Evolutionary conservation across 2,329 filamentous ascomycete species (phyloP), one percentile per base, ranked within the genome.

Genomic region (Pestalotiopsis sp.): DNA sequence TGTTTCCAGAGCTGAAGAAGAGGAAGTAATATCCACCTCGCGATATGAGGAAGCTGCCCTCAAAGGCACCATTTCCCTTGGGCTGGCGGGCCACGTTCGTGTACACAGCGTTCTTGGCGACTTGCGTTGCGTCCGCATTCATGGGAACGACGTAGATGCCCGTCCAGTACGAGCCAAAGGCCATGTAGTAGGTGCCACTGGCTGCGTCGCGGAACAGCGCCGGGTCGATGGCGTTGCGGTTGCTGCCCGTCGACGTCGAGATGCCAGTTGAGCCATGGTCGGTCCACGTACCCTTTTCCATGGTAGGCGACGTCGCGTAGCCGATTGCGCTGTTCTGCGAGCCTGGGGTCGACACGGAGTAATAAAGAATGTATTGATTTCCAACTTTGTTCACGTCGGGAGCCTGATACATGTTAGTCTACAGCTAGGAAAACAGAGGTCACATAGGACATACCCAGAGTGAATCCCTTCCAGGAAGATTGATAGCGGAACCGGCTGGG

Each of bases 11-110:
- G 6, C 84, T 88, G 74, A 84, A 90, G 75, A 91, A 90, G 2
- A 91, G 79, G 71, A 90, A 91, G 73, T 88, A 90, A 71, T 85
- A 89, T 22, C 76, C 79, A 2, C 81, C 83, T 64, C 85, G 81
- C 70, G 85, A 86, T 71, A 90, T 78, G 69, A 81, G 88, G 0
- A 35, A 35, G n/a, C 59, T 62, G 20, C 59, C 59, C 35, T 62
- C 59, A 22, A 13, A 62, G 17, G 59, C 59, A 13, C 35, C 24
- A 11, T n/a, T 20, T 13, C 30, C 35, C 13, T 40, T 62, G 24
- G 59, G 59, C 30, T 62, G 59, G 24, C 38, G 59, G 10, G 26
- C 59, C 24, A 62, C 38, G n/a, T 62, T 62, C 7, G 59, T 62
- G 59, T 62, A 62, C 1, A 14, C 17, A 4, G 56, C 56, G 56